These are phyloP conservation scores for Sporothrix luriei DNA, from an alignment of 2,329 filamentous ascomycete genomes.

Conservation along the genomic window DNA sequence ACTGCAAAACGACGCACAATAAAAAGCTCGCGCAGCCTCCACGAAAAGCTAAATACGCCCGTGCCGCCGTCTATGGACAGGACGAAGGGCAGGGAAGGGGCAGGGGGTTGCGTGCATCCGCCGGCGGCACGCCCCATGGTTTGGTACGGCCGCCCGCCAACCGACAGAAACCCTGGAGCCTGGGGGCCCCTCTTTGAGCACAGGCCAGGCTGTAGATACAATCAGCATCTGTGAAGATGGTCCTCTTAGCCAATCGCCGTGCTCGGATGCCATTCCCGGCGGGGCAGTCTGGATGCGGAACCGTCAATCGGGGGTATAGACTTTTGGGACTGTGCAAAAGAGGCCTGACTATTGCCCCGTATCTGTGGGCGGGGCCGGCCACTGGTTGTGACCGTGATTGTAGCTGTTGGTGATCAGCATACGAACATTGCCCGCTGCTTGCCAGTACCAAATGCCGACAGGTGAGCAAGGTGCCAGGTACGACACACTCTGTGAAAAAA, in stretches of 20 bases:
- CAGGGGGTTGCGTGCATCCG: not conserved
- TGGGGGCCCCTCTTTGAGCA: not conserved
- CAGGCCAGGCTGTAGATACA: constrained; percentile 6
- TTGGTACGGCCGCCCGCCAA: not conserved
- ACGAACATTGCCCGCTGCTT: not conserved
- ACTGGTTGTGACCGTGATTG: not conserved
- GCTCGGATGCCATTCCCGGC: not conserved
- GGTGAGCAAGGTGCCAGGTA: not conserved
- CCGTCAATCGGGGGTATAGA: not conserved
- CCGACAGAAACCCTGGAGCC: not conserved
- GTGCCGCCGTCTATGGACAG: constrained; percentile 1
- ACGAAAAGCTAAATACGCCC: constrained; percentile 12
- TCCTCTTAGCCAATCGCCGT: constrained; percentile 4
- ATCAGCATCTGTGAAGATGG: not conserved
- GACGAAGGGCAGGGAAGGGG: not conserved
- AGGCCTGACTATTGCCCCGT: constrained; percentile 1
- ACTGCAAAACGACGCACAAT: not conserved
- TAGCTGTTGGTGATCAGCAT: constrained; percentile 3
- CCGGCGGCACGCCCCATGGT: constrained; percentile 12
- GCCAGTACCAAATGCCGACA: not conserved
- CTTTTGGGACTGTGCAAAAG: not conserved
- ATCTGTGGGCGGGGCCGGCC: not conserved
- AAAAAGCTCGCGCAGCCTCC: constrained; percentile 2
- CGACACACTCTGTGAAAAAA: not conserved
- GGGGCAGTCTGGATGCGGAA: not conserved